Base-by-base conservation (phyloP, 139 green algal genomes). In the Chlamydomonas incerta region DNA sequence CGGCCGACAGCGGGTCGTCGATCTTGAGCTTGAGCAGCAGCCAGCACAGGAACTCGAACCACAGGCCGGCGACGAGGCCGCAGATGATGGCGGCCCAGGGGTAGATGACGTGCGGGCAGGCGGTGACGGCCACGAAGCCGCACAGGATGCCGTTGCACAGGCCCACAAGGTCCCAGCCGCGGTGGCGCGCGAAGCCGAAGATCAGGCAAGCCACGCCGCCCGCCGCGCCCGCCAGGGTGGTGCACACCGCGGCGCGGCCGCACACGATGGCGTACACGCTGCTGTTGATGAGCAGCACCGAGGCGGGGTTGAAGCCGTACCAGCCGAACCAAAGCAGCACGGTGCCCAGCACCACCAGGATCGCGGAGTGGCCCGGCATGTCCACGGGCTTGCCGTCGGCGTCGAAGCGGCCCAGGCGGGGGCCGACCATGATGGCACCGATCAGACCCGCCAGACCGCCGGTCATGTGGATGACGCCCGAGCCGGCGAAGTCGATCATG, bases 261-360 rank as follows among this genome's bases (percentile, higher is more conserved):
- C 33, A 31, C 0, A 90, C 58, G 13, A 41, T 69, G 41, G 87
- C 79, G 33, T n/a, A 60, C 2, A 26, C 35, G 28, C 37, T 34
- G 11, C 72, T 85, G 46, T 88, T 33, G 52, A 95, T 92, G 46
- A 57, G 57, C 1, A 57, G 92, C 74, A 86, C 63, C 1, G 80
- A 80, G 17, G 80, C 93, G 24, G 92, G 92, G 87, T 97, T 97
- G 83, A 97, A 97, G 21, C 93, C 95, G 80, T 97, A 97, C 92
- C 95, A 98, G 72, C 95, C 95, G 79, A 98, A 97, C 95, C 95
- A 98, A 46, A 98, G 91, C 74, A 98, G 88, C 73, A 94, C 91
- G 18, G 88, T 91, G 2, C 87, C 90, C 31, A 94, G 77, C 46
- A 90, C 88, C 20, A 94, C 87, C 24, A 92, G 63, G 55, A 87